Base-by-base conservation (phyloP, 169 alveolate genomes). In the Plasmodium malariae region DNA sequence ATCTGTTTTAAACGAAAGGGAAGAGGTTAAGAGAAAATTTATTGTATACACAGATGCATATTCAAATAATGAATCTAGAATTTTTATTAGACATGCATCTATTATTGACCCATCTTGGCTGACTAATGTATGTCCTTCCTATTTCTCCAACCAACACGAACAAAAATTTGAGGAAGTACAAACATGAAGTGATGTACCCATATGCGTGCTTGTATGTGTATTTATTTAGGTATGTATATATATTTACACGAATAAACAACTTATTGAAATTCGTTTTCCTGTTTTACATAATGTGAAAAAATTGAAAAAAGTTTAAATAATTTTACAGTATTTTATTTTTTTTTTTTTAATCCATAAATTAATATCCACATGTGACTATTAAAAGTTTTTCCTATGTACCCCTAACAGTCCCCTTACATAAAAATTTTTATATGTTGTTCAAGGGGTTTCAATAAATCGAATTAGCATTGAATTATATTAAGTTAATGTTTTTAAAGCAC, bases 1-100 rank as follows among this genome's bases (percentile, higher is more conserved):
- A 57, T 80, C 90, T 43, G 43, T 80, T 21, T 37, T 80, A 59
- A 63, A 80, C 43, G 90, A 80, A 40, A 36, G 72, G 34, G 70
- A 80, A 34, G 55, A 45, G 28, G 32, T 19, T 2, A 68, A 57
- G 28, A 80, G 90, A 71, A 80, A 80, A 71, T 80, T 80, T 51
- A 80, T 80, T 71, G 90, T 80, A 32, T 80, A 80, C 63, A 80
- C 62, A n/a, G 90, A 80, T 28, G 85, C 83, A 14, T 65, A 80
- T 68, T 67, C 83, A 26, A 80, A 80, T 68, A 80, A 80, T 67
- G 70, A 51, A 19, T 80, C 90, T 21, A 51, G 28, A 51, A 67
- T 80, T 80, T 49, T 65, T 68, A 55, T 80, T 68, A 80, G 59
- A 28, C 65, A 80, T 36, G 83, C 49, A 49, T 67, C 90, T 19